Conservation (phyloP, 1,139 yeast genomes). For the Zygosaccharomyces pseudobailii region DNA sequence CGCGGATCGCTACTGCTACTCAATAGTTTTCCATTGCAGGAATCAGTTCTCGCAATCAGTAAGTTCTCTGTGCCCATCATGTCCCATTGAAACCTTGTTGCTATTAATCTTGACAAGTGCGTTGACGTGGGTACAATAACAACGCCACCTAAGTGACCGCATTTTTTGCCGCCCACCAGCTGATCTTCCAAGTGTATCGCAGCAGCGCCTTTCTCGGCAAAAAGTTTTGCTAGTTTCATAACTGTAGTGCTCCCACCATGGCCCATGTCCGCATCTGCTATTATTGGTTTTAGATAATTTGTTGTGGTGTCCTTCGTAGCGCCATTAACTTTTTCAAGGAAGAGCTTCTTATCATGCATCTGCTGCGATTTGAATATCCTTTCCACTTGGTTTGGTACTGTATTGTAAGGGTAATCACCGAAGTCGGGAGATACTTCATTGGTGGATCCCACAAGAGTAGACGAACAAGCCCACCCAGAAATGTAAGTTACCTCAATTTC, state of each 20-base stretch:
- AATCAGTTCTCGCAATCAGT: slow-evolving; percentile 57
- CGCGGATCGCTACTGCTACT: slow-evolving; percentile 52
- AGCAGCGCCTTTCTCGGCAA: slow-evolving; percentile 63
- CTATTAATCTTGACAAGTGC: slow-evolving; percentile 51
- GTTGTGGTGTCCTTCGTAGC: slow-evolving; percentile 25
- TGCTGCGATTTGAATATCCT: slow-evolving; percentile 55
- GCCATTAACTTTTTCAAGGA: slow-evolving; percentile 38
- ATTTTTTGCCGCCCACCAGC: slow-evolving; percentile 60
- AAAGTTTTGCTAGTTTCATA: slow-evolving; percentile 57
- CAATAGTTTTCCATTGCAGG: slow-evolving; percentile 52
- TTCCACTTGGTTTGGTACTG: slow-evolving; percentile 62
- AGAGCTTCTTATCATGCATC: slow-evolving; percentile 52
- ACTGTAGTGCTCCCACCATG: slow-evolving; percentile 65
- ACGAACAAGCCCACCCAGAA: slow-evolving; percentile 59
- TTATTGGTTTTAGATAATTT: slow-evolving; percentile 56
- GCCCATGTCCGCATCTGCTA: slow-evolving; percentile 67
- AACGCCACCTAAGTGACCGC: slow-evolving; percentile 62
- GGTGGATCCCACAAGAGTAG: slow-evolving; percentile 48
- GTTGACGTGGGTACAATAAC: slow-evolving; percentile 59
- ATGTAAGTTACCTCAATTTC: slow-evolving; percentile 54
- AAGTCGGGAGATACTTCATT: slow-evolving; percentile 59
- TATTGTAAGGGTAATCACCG: slow-evolving; percentile 62
- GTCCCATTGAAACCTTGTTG: slow-evolving; percentile 63
- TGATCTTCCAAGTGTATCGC: slow-evolving; percentile 63
- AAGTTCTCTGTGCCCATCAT: slow-evolving; percentile 56